Evolutionary conservation across 78 protist species (phyloP).

Genomic region (Neovahlkampfia damariscottae): DNA sequence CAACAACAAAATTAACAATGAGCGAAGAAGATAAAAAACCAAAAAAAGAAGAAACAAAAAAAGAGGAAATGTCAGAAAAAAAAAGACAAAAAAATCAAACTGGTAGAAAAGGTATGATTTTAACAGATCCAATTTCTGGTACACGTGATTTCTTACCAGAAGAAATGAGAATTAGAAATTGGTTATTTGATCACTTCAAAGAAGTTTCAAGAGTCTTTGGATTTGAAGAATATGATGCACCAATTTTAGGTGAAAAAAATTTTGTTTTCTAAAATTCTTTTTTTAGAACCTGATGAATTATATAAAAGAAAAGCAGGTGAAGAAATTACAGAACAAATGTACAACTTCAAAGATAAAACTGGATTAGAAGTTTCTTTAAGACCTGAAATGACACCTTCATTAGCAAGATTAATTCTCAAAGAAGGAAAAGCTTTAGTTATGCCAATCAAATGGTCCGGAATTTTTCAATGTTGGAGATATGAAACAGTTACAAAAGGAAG

Average conservation of each 20-base stretch:
- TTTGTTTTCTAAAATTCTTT: too few species aligned
- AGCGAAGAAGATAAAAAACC: too few species aligned
- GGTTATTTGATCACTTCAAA: conserved; percentile 32
- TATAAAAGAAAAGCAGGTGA: conserved; percentile 64
- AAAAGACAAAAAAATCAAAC: too few species aligned
- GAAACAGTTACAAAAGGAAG: conserved; percentile 52
- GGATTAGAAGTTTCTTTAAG: conserved; percentile 37
- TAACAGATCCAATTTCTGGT: conserved; percentile 27
- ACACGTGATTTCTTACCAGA: conserved; percentile 58
- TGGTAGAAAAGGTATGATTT: not conserved
- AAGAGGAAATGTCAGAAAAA: too few species aligned
- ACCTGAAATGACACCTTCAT: conserved; percentile 68
- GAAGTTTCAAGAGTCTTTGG: conserved; percentile 24
- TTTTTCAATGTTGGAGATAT: conserved; percentile 59
- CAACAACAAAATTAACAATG: too few species aligned
- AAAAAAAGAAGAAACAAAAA: too few species aligned
- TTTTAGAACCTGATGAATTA: conserved; percentile 51
- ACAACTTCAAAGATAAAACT: conserved; percentile 30
- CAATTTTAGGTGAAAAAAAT: too few species aligned
- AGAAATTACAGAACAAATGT: conserved; percentile 66
- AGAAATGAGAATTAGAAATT: conserved; percentile 38
- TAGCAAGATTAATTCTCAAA: conserved; percentile 44
- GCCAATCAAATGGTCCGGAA: conserved; percentile 53
- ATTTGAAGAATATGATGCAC: conserved; percentile 62
- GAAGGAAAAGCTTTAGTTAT: conserved; percentile 17